phyloP scores from a whole-genome alignment of 345 rosid species.

The Rhizophora apiculata region DNA sequence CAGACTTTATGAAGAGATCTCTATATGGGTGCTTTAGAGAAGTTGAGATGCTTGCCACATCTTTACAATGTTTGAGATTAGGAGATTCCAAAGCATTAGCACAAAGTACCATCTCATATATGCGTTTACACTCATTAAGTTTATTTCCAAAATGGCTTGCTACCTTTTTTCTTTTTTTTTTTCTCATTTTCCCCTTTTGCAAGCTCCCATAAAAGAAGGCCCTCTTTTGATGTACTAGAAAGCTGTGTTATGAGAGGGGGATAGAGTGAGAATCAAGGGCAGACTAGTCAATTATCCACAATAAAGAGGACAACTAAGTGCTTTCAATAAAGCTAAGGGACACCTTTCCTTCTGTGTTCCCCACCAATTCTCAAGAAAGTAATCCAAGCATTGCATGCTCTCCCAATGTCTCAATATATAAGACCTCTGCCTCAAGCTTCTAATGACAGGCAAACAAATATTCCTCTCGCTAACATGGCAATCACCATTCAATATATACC shows the following conservation, averaged over 20 bases:
- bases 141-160: conserved; percentile 31
- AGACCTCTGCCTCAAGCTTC: conserved; percentile 31
- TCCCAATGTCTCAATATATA: conserved; percentile 36
- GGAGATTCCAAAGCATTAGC: conserved; percentile 38
- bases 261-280: conserved; percentile 5
- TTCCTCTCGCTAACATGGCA: conserved; percentile 26
- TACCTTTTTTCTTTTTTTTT: conserved; percentile 1
- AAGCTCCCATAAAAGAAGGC: conserved; percentile 40
- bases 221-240: conserved; percentile 33
- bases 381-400: conserved; percentile 23
- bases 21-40: too few species aligned
- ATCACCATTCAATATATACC: conserved; percentile 24
- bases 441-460: conserved; percentile 25
- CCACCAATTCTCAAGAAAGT: conserved; percentile 30
- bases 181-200: conserved; percentile 19
- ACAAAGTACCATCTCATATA: conserved; percentile 36
- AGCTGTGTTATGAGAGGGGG: conserved; percentile 7
- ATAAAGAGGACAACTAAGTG: conserved; percentile 21
- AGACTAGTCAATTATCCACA: conserved; percentile 13
- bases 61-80: conserved; percentile 32
- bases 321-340: conserved; percentile 21
- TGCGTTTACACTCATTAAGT: conserved; percentile 31
- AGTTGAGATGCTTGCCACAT: conserved; percentile 24
- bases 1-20: conserved; percentile 14
- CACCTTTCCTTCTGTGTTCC: conserved; percentile 24